Conservation (phyloP, 2,329 filamentous ascomycete genomes). For the Huntiella decipiens region DNA sequence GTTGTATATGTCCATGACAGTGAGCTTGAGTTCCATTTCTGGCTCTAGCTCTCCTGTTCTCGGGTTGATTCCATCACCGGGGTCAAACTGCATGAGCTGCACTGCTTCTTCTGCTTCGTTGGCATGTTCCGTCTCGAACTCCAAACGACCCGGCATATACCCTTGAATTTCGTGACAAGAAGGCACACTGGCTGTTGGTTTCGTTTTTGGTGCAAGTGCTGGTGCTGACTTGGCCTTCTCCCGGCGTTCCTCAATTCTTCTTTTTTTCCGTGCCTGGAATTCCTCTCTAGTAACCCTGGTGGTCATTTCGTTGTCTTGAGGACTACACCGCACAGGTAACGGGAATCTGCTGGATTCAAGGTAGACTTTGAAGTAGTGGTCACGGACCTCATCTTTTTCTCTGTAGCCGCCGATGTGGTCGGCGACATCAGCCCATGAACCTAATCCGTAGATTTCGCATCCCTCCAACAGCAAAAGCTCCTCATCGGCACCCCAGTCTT, state of each 20-base stretch:
- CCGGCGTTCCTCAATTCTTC: constrained; percentile 78
- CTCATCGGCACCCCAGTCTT: constrained; percentile 93
- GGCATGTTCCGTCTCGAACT: constrained; percentile 94
- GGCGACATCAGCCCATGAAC: constrained; percentile 94
- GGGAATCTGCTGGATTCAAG: constrained; percentile 71
- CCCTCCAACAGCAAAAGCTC: constrained; percentile 86
- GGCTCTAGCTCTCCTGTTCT: constrained; percentile 73
- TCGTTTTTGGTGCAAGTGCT: constrained; percentile 74
- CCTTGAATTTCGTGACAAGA: constrained; percentile 96
- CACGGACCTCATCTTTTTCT: constrained; percentile 83
- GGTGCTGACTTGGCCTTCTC: constrained; percentile 71
- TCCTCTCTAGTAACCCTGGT: constrained; percentile 73
- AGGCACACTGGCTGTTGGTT: constrained; percentile 86
- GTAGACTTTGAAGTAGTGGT: constrained; percentile 83
- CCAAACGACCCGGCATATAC: constrained; percentile 92
- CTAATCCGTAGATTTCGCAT: constrained; percentile 85
- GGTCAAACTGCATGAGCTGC: constrained; percentile 95
- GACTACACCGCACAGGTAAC: constrained; percentile 68
- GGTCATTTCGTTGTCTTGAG: constrained; percentile 58
- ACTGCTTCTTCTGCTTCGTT: constrained; percentile 98
- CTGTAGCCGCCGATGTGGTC: constrained; percentile 95
- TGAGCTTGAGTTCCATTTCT: constrained; percentile 93
- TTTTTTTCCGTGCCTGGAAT: constrained; percentile 84
- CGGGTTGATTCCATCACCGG: constrained; percentile 79
- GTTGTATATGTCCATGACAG: constrained; percentile 97